A percentile compares a stretch with the other conserved stretches of the same genome.
phyloP scores from a whole-genome alignment of 2,329 filamentous ascomycete genomes.

The Penicillium hesseltinei region DNA sequence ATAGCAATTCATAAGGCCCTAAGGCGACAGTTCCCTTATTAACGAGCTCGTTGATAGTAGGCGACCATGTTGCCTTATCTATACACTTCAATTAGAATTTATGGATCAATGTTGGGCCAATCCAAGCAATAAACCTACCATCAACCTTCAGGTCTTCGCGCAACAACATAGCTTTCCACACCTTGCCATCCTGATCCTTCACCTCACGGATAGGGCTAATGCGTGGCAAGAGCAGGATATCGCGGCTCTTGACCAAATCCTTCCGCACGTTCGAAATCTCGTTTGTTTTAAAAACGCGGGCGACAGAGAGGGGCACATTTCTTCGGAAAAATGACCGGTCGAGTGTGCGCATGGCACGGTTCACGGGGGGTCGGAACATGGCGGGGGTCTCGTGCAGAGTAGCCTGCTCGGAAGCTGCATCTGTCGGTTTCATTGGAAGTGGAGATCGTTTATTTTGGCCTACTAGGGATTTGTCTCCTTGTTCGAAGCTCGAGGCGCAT shows the following conservation, averaged over 20 bases:
- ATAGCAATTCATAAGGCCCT: constrained; percentile 69
- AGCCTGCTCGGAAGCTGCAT: constrained; percentile 15
- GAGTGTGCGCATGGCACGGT: constrained; percentile 74
- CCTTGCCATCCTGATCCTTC: constrained; percentile 55
- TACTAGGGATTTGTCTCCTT: neutral
- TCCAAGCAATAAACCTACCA: constrained; percentile 33
- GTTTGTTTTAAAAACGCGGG: constrained; percentile 70
- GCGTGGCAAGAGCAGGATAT: constrained; percentile 64
- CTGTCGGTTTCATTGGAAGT: constrained; percentile 24
- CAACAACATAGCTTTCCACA: constrained; percentile 42
- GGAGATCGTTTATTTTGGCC: neutral
- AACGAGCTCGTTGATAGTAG: constrained; percentile 66
- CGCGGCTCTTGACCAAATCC: constrained; percentile 62
- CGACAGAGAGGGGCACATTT: constrained; percentile 73
- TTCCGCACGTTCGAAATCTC: constrained; percentile 72
- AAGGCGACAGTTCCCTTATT: constrained; percentile 67
- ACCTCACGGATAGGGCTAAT: constrained; percentile 58
- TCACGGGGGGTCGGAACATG: constrained; percentile 76
- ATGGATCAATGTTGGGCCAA: neutral
- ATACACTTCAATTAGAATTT: constrained; percentile 17
- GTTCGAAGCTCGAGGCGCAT: constrained; percentile 10
- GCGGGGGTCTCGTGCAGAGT: constrained; percentile 30
- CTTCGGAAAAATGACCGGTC: constrained; percentile 82
- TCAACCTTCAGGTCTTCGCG: constrained; percentile 39
- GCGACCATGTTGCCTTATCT: constrained; percentile 75